phyloP scores from a whole-genome alignment of 1,284 basidiomycete species.

The Blastosporella zonata region DNA sequence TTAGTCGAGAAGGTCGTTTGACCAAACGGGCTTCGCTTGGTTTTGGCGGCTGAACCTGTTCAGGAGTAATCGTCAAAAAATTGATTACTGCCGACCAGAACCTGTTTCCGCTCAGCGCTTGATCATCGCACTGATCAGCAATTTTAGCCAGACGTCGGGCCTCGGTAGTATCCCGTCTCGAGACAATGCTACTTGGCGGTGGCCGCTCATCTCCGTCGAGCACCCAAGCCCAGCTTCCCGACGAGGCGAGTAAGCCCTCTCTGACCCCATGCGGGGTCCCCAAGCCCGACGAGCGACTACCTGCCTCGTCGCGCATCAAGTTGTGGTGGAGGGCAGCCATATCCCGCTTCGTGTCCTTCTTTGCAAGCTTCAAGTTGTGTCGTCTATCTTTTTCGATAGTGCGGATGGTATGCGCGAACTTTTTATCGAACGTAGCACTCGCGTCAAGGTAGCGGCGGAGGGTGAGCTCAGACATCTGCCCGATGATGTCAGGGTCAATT shows the following conservation, averaged over 20 bases:
- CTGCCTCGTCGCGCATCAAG: conserved; percentile 9
- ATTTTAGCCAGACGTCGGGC: conserved; percentile 66
- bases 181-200: conserved; percentile 79
- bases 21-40: neutral
- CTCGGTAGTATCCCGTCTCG: conserved; percentile 73
- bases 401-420: conserved; percentile 55
- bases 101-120: conserved; percentile 59
- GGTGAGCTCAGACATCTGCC: conserved; percentile 63
- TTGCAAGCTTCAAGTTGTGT: conserved; percentile 57
- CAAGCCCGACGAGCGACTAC: conserved; percentile 20
- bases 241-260: conserved; percentile 44
- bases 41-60: conserved; percentile 19
- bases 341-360: conserved; percentile 51
- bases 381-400: conserved; percentile 58
- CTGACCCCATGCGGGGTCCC: conserved; percentile 40
- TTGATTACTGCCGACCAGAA: conserved; percentile 67
- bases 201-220: conserved; percentile 72
- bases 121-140: conserved; percentile 64
- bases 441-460: conserved; percentile 65
- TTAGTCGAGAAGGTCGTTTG: conserved; percentile 5
- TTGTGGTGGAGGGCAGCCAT: conserved; percentile 44
- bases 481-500: conserved; percentile 63
- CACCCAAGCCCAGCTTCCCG: conserved; percentile 71
- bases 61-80: conserved; percentile 46
- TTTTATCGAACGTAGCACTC: conserved; percentile 53